Base-by-base conservation (phyloP, 1,139 yeast species). In the Candida sojae region DNA sequence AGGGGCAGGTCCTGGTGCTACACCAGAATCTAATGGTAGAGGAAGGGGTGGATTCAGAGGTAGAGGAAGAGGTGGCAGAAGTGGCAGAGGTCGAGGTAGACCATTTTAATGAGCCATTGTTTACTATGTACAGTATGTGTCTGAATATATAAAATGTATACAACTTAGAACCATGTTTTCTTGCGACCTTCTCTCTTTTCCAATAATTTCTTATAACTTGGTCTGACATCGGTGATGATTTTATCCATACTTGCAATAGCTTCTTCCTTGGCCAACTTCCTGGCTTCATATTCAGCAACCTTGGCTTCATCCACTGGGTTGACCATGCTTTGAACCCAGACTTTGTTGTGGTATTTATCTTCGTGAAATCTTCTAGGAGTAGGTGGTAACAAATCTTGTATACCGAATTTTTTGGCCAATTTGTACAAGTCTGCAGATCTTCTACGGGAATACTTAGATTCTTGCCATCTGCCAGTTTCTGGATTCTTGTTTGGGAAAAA, bases 401-500 rank as follows among this genome's bases (percentile, higher is more conserved):
- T 74, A 29, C 98, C 98, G 60, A 81, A 88, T 59, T 86, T 80
- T 62, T 82, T 77, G 5, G 98, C 97, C 61, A 88, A 70, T 69
- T 92, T 92, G 75, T 79, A 91, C 48, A 93, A 71, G 57, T 86
- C 97, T 23, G 95, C 84, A 61, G 91, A 93, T 60, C 95, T 82
- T 68, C 97, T 83, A 59, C 85, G 73, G 10, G 96, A 88, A 67
- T 82, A 88, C 54, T 83, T 78, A 25, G 98, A 88, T 46, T 84
- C 84, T 59, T 89, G 95, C 74, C 87, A 83, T 57, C 73, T 78
- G 17, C 88, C 83, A 17, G 96, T 88, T 29, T 86, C 82, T 12
- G 96, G 91, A 66, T 92, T 91, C 62, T 81, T 86, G 64, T 90
- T 91, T 28, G 96, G 86, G 49, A 90, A 68, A 65, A 93, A 93